phyloP scores from a whole-genome alignment of 768 basidiomycete species.

The Suillus ampliporus region DNA sequence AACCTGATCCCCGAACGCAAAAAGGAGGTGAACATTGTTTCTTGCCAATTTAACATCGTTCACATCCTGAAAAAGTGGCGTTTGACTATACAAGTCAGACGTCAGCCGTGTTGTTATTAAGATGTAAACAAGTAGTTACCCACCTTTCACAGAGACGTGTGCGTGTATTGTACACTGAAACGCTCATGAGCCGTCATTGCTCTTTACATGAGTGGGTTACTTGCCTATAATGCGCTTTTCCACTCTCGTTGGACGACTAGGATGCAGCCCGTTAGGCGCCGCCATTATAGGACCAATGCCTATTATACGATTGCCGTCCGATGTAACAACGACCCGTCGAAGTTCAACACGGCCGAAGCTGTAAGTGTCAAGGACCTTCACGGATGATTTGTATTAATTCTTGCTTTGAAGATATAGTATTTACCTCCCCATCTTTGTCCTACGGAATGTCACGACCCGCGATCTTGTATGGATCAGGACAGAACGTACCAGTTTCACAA shows the following conservation, averaged over 20 bases:
- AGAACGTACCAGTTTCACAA: slow-evolving; percentile 48
- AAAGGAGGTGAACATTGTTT: slow-evolving; percentile 48
- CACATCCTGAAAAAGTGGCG: slow-evolving; percentile 59
- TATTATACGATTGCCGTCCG: slow-evolving; percentile 51
- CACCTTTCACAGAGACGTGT: slow-evolving; percentile 52
- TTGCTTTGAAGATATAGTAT: background rate
- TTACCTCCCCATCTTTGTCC: slow-evolving; percentile 52
- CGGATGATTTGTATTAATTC: background rate
- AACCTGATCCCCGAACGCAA: slow-evolving; percentile 30
- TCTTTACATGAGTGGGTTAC: slow-evolving; percentile 17
- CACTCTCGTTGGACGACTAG: slow-evolving; percentile 51
- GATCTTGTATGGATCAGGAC: slow-evolving; percentile 15
- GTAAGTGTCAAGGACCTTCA: slow-evolving; percentile 47
- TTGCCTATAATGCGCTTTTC: slow-evolving; percentile 60
- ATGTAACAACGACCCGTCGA: slow-evolving; percentile 55
- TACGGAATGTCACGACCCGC: slow-evolving; percentile 26
- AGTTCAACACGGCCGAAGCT: slow-evolving; percentile 50
- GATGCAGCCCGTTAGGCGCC: slow-evolving; percentile 49
- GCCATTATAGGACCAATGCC: slow-evolving; percentile 55
- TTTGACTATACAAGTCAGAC: slow-evolving; percentile 45
- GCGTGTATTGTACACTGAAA: slow-evolving; percentile 53
- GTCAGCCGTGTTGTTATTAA: slow-evolving; percentile 1
- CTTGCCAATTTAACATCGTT: slow-evolving; percentile 55
- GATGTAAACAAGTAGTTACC: slow-evolving; percentile 14
- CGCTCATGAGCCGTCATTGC: background rate